Evolutionary conservation across 2,329 filamentous ascomycete genomes (phyloP).

Genomic region (Colletotrichum kahawae): DNA sequence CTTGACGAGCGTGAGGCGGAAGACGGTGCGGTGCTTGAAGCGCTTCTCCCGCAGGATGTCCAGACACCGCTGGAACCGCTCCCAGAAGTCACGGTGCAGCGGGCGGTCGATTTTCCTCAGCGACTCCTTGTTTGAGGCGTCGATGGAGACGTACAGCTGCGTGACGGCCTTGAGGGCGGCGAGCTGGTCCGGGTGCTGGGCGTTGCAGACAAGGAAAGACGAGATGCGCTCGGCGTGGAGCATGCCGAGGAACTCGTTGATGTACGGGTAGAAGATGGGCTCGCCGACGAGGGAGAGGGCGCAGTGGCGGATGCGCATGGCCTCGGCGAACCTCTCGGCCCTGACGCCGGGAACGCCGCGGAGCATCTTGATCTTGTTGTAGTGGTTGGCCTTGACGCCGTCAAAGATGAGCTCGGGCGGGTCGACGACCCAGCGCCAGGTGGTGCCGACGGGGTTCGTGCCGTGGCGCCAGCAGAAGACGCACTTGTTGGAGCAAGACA

Average conservation of each 20-base stretch:
- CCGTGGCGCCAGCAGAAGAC: constrained; percentile 99
- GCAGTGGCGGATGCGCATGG: constrained; percentile 92
- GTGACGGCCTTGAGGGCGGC: constrained; percentile 84
- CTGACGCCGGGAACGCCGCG: constrained; percentile 91
- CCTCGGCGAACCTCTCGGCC: constrained; percentile 89
- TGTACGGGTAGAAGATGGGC: constrained; percentile 98
- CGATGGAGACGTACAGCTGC: constrained; percentile 95
- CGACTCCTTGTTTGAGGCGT: constrained; percentile 88
- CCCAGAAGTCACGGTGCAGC: constrained; percentile 96
- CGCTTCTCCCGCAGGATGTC: constrained; percentile 87
- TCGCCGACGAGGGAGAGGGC: constrained; percentile 92
- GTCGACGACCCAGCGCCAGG: constrained; percentile 96
- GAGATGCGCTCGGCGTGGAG: constrained; percentile 88
- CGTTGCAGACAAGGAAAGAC: constrained; percentile 95
- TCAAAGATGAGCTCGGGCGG: constrained; percentile 87
- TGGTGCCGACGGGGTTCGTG: constrained; percentile 95
- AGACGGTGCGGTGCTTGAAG: constrained; percentile 88
- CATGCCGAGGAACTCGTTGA: constrained; percentile 88
- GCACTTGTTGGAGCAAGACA: constrained; percentile 97
- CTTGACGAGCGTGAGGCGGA: constrained; percentile 93
- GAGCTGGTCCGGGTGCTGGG: constrained; percentile 92
- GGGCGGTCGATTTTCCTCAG: constrained; percentile 89
- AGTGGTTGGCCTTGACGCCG: constrained; percentile 89
- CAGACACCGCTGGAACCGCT: constrained; percentile 88
- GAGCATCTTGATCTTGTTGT: constrained; percentile 98